These are phyloP conservation scores for Arthroderma sp. DNA, from an alignment of 2,329 filamentous ascomycete species.

Conservation along the genomic window DNA sequence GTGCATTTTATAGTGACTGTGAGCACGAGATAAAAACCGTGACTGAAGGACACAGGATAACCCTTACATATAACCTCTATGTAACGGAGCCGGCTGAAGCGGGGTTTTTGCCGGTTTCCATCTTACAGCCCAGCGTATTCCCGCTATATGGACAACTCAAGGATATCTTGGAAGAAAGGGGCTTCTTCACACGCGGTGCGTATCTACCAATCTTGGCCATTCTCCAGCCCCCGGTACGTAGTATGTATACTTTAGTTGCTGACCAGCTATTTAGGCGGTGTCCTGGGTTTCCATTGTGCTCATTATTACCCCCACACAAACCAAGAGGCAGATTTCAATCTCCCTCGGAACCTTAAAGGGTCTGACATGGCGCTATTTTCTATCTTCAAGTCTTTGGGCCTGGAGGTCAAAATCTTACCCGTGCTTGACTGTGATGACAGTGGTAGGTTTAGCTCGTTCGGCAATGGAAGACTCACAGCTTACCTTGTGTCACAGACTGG, in stretches of 20 bases:
- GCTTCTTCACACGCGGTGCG: conserved; percentile 28
- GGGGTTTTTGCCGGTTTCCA: conserved; percentile 7
- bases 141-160: conserved; percentile 25
- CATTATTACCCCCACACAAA: conserved; percentile 37
- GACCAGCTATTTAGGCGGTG: conserved; percentile 23
- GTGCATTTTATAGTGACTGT: conserved; percentile 27
- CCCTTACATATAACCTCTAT: conserved; percentile 48
- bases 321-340: conserved; percentile 4
- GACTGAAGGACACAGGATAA: conserved; percentile 40
- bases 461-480: too few relatives aligned
- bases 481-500: too few relatives aligned
- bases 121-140: conserved; percentile 22
- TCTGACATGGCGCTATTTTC: conserved; percentile 33
- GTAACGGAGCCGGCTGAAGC: conserved; percentile 23
- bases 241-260: neutral
- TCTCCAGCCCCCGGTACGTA: neutral
- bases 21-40: conserved; percentile 33
- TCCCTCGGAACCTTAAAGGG: conserved; percentile 34
- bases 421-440: conserved; percentile 7
- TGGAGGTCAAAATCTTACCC: conserved; percentile 20
- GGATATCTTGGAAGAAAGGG: conserved; percentile 17
- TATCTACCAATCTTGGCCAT: neutral
- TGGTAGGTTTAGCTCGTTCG: too few relatives aligned
- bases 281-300: conserved; percentile 33
- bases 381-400: conserved; percentile 21